Evolutionary conservation across 176 grass and related monocot genomes (phyloP), one percentile per base, ranked within the genome.

Genomic region (Avena atlantica): DNA sequence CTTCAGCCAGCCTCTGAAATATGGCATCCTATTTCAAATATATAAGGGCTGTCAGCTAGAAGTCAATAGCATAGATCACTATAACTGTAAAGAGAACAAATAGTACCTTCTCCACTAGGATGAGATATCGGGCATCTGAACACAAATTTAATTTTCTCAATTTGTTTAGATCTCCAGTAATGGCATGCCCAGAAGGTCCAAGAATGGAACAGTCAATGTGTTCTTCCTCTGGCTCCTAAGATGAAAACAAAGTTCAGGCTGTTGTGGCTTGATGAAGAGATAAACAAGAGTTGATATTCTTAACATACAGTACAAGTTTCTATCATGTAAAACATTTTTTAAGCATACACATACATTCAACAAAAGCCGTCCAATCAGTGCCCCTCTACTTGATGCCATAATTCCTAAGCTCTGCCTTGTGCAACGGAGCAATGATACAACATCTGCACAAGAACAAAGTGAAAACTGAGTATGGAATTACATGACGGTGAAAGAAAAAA

Each of bases 1-100:
- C 96, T 94, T 98, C 96, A 76, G 93, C 90, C 76, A 98, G 89
- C 90, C 96, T 92, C 85, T 98, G 93, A 90, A 98, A 98, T 94
- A 98, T 92, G 55, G 92, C 93, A 85, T 98, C 93, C 96, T 98
- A 87, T 75, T 90, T 75, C 44, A 85, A 89, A 52, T 36, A 55
- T 57, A 61, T 57, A 16, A 34, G 14, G 59, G 11, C 3, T 21
- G 77, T 85, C 56, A 83, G 71, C 24, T 53, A 10, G 37, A 29
- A 73, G 4, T 5, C 51, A 69, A 74, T 10, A 53, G 36, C 19
- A 74, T 66, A 67, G 23, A 62, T 19, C 20, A 65, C 0, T 78
- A 20, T 48, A 16, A 92, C 17, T 74, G 37, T 13, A 65, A 40
- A 21, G 19, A 79, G 4, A 3, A 86, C 62, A 76, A 42, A 53